A percentile compares a stretch with the other conserved stretches of the same genome.
Evolutionary conservation across 371 early-diverging fungal species (phyloP).

Genomic region (Haplosporangium sp.): DNA sequence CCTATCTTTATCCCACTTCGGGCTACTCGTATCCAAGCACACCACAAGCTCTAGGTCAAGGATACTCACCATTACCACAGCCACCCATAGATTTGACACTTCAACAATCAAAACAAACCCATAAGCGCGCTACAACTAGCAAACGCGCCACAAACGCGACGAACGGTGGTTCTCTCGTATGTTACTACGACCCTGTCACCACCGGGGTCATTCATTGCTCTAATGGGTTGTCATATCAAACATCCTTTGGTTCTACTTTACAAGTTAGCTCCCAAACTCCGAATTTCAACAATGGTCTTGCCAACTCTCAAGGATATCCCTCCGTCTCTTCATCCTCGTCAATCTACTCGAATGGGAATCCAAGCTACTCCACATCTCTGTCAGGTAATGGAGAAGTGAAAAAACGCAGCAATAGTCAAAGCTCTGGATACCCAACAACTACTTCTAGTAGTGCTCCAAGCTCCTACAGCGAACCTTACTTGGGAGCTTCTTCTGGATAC

Average conservation of each 20-base stretch:
- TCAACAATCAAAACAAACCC: not conserved
- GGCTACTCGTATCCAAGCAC: no score
- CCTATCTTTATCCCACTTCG: no score
- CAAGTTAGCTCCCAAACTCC: not conserved
- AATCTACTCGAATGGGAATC: no score
- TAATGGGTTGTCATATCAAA: not conserved
- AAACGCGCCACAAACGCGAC: not conserved
- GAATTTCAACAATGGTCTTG: not conserved
- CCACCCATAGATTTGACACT: not conserved
- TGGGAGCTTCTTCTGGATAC: not conserved
- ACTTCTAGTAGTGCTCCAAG: no score
- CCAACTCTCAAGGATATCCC: no score
- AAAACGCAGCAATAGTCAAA: no score
- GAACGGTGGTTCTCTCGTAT: not conserved
- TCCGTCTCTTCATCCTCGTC: no score
- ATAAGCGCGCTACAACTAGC: not conserved
- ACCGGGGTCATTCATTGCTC: conserved; percentile 7
- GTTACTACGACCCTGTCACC: not conserved
- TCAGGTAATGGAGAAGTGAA: no score
- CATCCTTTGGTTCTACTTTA: not conserved
- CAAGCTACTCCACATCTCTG: no score
- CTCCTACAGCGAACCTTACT: not conserved
- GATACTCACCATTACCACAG: not conserved
- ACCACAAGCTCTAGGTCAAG: not conserved
- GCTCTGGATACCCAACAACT: no score